Evolutionary conservation across 2,329 filamentous ascomycete species (phyloP), one percentile per base, ranked within the genome.

Genomic region (Ceratocystis huliohia): DNA sequence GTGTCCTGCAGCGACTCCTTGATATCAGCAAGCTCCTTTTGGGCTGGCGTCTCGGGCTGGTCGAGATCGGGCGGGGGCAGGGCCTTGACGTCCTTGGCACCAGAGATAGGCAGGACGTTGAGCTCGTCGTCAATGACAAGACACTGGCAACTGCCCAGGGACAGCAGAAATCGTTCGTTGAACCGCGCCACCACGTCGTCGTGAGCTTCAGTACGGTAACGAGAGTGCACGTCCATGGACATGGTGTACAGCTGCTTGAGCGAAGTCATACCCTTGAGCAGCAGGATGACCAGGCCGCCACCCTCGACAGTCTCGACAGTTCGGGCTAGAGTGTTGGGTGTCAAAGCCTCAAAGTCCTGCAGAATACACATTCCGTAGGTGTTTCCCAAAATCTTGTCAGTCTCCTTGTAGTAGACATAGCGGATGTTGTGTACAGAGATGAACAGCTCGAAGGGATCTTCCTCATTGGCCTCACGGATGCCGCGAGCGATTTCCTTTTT

Each of bases 371-470:
- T 96, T 74, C 93, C 93, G 74, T 94, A 99, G 56, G 94, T 99
- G 76, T 97, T 96, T 75, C 94, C 94, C 66, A 97, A 78, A 73
- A 99, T 96, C 81, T 96, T 97, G 73, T 99, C 94, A 33, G 94
- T 97, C 79, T 99, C 94, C 78, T 99, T 99, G 81, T 99, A 99
- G 82, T 96, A 99, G 67, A 94, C 91, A 83, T 99, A 99, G 76
- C 94, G 89, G 75, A 99, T 96, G 76, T 96, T 91, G 79, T 97
- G 89, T 67, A 96, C 86, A 67, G 91, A 94, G 72, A 97, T 88
- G 78, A 97, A 99, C 65, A 97, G 84, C 78, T 99, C 94, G 79
- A 99, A 99, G 0, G 94, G 89, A 74, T 99, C 94, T 74, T 96
- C 91, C 65, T 86, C 84, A 76, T 99, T 96, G 69, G 89, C 85